These are phyloP conservation scores for Termitomyces sp. DNA, from an alignment of 768 basidiomycete genomes.

Conservation along the genomic window DNA sequence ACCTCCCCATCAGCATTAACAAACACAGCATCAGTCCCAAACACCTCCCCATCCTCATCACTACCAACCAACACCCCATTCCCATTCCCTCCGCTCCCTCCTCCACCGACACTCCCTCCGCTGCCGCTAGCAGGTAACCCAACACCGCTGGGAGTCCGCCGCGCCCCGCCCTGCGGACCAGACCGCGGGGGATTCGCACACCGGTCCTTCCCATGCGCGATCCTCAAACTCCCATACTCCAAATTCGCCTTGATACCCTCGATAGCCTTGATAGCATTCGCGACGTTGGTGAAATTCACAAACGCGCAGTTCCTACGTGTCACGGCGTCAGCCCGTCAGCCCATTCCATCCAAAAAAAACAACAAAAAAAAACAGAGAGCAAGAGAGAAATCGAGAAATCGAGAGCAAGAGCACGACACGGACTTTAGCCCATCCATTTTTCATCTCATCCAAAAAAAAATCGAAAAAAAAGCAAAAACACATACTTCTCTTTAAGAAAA, in stretches of 20 bases:
- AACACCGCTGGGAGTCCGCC: slow-evolving; percentile 26
- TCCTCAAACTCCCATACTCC: slow-evolving; percentile 84
- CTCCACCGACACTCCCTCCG: background rate
- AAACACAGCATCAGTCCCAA: slow-evolving; percentile 26
- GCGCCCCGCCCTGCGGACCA: slow-evolving; percentile 61
- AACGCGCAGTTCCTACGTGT: slow-evolving; percentile 85
- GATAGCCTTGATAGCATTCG: slow-evolving; percentile 97
- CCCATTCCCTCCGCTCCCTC: too few species aligned
- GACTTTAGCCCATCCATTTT: too few species aligned
- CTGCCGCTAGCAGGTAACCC: too few species aligned
- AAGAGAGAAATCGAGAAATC: too few species aligned
- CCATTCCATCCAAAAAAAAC: too few species aligned
- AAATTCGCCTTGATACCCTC: slow-evolving; percentile 90
- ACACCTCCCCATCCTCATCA: slow-evolving; percentile 29
- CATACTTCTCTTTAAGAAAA: slow-evolving; percentile 90
- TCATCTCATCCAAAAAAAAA: too few species aligned
- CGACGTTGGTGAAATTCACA: slow-evolving; percentile 92
- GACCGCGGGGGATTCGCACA: slow-evolving; percentile 91
- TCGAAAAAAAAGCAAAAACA: slow-evolving; percentile 9
- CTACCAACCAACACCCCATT: background rate
- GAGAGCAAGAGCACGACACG: too few species aligned
- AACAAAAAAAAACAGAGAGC: background rate
- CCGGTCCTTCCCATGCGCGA: slow-evolving; percentile 93
- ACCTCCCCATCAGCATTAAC: slow-evolving; percentile 21
- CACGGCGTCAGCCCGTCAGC: too few species aligned